These are phyloP conservation scores for Chaetoceros tenuissimus DNA, from an alignment of 108 stramenopile genomes.

Conservation along the genomic window DNA sequence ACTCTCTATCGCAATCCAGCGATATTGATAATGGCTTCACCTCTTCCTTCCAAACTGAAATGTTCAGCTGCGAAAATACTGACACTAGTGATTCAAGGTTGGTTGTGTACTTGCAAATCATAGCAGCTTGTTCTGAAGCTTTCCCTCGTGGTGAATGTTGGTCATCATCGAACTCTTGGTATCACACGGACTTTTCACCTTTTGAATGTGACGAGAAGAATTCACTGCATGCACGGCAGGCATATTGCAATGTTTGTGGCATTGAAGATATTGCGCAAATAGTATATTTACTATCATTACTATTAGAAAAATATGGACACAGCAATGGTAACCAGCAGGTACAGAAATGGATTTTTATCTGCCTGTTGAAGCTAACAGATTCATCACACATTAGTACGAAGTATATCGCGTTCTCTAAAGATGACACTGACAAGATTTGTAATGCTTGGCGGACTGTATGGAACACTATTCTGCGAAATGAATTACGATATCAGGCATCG, in stretches of 20 bases:
- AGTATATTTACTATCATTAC: conserved; percentile 36
- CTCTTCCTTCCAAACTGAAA: too few relatives aligned
- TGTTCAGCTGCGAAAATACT: too few relatives aligned
- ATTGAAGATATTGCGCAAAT: conserved; percentile 44
- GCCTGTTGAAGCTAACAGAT: conserved; percentile 49
- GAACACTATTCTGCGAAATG: conserved; percentile 43
- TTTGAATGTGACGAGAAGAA: conserved; percentile 2
- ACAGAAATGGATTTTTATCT: conserved; percentile 54
- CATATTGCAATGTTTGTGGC: conserved; percentile 35
- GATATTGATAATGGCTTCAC: too few relatives aligned
- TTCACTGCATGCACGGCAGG: conserved; percentile 21
- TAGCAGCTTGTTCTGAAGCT: conserved; percentile 56
- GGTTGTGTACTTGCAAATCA: conserved; percentile 36
- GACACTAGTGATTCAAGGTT: conserved; percentile 14
- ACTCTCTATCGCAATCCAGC: too few relatives aligned
- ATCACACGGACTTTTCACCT: neutral
- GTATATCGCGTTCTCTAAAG: neutral
- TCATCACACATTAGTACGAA: conserved; percentile 27
- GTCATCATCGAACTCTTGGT: conserved; percentile 48
- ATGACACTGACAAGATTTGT: conserved; percentile 8
- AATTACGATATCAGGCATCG: conserved; percentile 49
- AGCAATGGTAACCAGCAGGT: conserved; percentile 31
- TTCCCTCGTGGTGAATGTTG: conserved; percentile 77
- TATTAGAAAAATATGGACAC: conserved; percentile 52
- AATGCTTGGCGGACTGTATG: conserved; percentile 52